Conservation (phyloP, 2,329 filamentous ascomycete species). For the Colletotrichum tofieldiae region DNA sequence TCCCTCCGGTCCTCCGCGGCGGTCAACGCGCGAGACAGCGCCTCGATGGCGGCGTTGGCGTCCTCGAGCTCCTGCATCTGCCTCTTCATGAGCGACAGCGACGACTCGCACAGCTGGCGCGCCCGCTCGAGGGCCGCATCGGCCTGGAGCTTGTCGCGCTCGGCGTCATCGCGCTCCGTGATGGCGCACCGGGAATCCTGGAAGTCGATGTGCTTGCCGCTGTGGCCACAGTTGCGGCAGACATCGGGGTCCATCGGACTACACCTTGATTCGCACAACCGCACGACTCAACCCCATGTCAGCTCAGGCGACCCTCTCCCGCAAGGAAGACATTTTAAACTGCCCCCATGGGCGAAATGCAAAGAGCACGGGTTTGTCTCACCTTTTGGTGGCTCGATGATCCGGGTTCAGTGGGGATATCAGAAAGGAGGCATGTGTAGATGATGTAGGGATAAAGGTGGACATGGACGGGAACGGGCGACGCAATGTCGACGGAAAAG, state of each 20-base stretch:
- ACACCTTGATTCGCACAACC: neutral
- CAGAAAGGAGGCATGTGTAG: constrained; percentile 12
- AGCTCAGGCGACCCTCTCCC: neutral
- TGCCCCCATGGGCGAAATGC: neutral
- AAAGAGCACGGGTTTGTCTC: constrained; percentile 11
- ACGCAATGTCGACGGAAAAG: constrained; percentile 15
- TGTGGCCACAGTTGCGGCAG: constrained; percentile 40
- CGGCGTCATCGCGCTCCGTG: constrained; percentile 40
- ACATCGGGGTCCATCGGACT: constrained; percentile 35
- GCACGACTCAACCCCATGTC: constrained; percentile 10
- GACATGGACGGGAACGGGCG: constrained; percentile 7
- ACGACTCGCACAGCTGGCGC: constrained; percentile 36
- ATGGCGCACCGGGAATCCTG: constrained; percentile 39
- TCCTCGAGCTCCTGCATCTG: constrained; percentile 42
- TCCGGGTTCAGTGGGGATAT: constrained; percentile 22
- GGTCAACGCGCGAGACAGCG: constrained; percentile 13
- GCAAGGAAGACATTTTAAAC: neutral
- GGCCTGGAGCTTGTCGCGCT: constrained; percentile 41
- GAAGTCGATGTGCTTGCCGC: constrained; percentile 37
- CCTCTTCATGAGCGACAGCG: constrained; percentile 37
- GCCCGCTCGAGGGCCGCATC: constrained; percentile 37
- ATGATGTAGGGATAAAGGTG: constrained; percentile 37
- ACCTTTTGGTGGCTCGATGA: constrained; percentile 19
- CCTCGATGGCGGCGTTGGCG: constrained; percentile 34
- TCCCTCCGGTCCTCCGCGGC: constrained; percentile 35